Evolutionary conservation across 2,329 filamentous ascomycete genomes (phyloP).

Genomic region (Penicillium nordicum): DNA sequence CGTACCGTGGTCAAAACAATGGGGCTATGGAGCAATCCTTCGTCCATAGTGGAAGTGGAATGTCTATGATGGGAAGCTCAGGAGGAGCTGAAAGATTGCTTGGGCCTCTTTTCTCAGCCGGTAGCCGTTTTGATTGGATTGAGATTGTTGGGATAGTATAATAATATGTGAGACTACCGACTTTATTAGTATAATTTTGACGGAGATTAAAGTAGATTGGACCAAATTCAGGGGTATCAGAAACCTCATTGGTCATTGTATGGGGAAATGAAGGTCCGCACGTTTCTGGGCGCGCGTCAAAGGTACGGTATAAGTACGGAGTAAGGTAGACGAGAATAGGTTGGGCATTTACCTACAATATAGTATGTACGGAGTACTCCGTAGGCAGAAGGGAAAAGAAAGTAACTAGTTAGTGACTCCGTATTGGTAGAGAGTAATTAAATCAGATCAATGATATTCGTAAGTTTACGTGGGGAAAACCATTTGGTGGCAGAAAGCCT

Average conservation of each 20-base stretch:
- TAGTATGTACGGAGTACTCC: not conserved
- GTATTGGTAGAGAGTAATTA: not conserved
- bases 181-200: not conserved
- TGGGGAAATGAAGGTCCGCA: slow-evolving; percentile 14
- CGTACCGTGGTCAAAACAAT: not conserved
- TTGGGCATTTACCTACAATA: not conserved
- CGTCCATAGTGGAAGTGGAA: too few relatives aligned
- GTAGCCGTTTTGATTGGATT: not conserved
- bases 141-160: not conserved
- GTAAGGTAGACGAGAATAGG: not conserved
- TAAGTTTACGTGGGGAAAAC: slow-evolving; percentile 4
- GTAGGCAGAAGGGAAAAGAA: too few relatives aligned
- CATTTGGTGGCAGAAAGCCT: slow-evolving; percentile 8
- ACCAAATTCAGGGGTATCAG: not conserved
- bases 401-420: too few relatives aligned
- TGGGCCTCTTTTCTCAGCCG: not conserved
- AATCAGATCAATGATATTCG: not conserved
- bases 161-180: not conserved
- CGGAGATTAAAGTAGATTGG: not conserved
- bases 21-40: not conserved
- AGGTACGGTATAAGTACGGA: not conserved
- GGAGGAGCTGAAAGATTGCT: not conserved
- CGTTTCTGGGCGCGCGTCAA: slow-evolving; percentile 13
- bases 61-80: not conserved
- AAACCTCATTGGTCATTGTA: not conserved